A percentile compares a stretch with the other conserved stretches of the same genome.
Conservation (phyloP, 2,329 filamentous ascomycete species). For the Dactylellina cionopaga region DNA sequence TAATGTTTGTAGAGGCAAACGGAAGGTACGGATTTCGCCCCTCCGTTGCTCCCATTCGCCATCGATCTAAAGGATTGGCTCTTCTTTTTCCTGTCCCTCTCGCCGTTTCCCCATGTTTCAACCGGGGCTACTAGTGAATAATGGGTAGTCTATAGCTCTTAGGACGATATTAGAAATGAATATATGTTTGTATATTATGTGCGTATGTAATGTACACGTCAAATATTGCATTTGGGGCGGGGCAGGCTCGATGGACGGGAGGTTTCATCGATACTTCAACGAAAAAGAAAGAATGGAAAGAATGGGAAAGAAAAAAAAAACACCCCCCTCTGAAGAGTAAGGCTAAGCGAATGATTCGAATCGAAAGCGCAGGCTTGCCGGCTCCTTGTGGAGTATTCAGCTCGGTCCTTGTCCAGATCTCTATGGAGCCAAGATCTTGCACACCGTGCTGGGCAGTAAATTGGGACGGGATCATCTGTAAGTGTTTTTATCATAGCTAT, state of each 20-base stretch:
- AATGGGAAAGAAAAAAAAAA: not conserved
- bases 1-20: too few relatives aligned
- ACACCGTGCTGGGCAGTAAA: constrained; percentile 2
- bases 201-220: too few relatives aligned
- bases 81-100: constrained; percentile 15
- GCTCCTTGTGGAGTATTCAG: constrained; percentile 22
- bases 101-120: constrained; percentile 31
- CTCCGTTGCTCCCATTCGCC: not conserved
- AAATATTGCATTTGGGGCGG: constrained; percentile 43
- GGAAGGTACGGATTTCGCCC: constrained; percentile 4
- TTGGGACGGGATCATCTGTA: constrained; percentile 14
- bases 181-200: too few relatives aligned
- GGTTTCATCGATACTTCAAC: constrained; percentile 8
- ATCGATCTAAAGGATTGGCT: constrained; percentile 40
- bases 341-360: constrained; percentile 11
- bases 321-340: too few relatives aligned
- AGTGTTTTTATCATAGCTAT: constrained; percentile 7
- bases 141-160: not conserved
- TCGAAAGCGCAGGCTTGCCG: constrained; percentile 9
- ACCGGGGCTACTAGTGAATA: too few relatives aligned
- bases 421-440: constrained; percentile 50
- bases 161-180: constrained; percentile 6
- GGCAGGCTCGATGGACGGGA: constrained; percentile 14
- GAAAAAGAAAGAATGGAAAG: not conserved
- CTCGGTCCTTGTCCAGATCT: constrained; percentile 29